Evolutionary conservation across 306 rosid genomes (phyloP).

Genomic region (Rosa persica): DNA sequence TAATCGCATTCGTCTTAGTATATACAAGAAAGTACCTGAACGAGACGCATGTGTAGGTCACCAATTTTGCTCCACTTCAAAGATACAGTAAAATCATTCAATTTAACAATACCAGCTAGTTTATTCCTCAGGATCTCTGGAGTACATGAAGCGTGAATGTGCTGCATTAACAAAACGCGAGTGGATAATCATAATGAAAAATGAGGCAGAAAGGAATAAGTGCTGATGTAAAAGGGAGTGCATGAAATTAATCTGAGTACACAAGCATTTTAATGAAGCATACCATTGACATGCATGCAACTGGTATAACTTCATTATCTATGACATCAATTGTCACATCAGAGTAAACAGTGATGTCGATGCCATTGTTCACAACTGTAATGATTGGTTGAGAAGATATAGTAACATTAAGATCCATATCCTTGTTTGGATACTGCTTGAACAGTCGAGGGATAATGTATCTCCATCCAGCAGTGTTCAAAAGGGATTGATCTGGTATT

Average conservation of each 20-base stretch:
- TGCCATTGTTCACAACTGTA: constrained; percentile 42
- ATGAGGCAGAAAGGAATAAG: neutral
- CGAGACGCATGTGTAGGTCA: constrained; percentile 48
- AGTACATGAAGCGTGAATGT: constrained; percentile 56
- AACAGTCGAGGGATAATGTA: constrained; percentile 73
- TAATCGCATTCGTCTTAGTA: neutral
- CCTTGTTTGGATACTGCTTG: constrained; percentile 68
- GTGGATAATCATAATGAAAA: neutral
- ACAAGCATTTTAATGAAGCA: constrained; percentile 24
- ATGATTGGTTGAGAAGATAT: constrained; percentile 63
- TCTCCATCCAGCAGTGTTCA: constrained; percentile 80
- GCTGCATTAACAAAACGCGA: constrained; percentile 48
- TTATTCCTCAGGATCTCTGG: constrained; percentile 47
- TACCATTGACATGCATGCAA: constrained; percentile 80
- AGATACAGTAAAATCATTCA: constrained; percentile 46
- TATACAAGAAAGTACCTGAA: constrained; percentile 48
- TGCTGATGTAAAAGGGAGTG: neutral
- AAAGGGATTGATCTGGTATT: constrained; percentile 48
- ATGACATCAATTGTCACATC: constrained; percentile 61
- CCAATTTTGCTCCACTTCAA: constrained; percentile 93
- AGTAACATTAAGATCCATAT: constrained; percentile 61
- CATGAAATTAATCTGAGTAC: neutral
- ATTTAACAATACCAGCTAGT: constrained; percentile 47
- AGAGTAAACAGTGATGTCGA: constrained; percentile 35
- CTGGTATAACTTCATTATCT: constrained; percentile 60